Conservation (phyloP, 176 grass and related monocot species). For the Musa schizocarpa region DNA sequence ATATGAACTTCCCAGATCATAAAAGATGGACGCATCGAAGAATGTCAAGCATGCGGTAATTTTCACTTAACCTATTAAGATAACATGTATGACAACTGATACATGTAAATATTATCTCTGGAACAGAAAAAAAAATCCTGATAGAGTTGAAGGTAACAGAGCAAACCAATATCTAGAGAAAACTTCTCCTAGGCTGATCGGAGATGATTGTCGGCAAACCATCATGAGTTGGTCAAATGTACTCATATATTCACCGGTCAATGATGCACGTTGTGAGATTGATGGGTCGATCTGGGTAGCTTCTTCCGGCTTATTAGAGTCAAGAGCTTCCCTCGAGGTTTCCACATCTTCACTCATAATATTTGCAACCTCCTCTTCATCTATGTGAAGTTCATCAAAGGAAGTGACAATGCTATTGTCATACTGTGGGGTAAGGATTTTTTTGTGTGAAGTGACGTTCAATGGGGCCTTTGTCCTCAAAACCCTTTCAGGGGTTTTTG, state of each 20-base stretch:
- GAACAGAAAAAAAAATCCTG: conserved; percentile 22
- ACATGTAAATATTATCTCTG: background rate
- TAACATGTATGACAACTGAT: too few relatives aligned
- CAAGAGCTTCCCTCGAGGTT: background rate
- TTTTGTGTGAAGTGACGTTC: conserved; percentile 7
- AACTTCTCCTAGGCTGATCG: conserved; percentile 52
- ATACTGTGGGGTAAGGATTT: conserved; percentile 18
- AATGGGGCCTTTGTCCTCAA: conserved; percentile 12
- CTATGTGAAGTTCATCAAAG: conserved; percentile 50
- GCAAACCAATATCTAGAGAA: conserved; percentile 71
- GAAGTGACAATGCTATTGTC: conserved; percentile 24
- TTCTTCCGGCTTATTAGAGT: background rate
- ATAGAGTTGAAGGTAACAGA: conserved; percentile 17
- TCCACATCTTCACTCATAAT: conserved; percentile 10
- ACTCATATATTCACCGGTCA: conserved; percentile 38
- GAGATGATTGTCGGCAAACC: conserved; percentile 58
- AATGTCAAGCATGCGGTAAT: too few relatives aligned
- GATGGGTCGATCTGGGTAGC: conserved; percentile 5
- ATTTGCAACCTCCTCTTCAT: conserved; percentile 22
- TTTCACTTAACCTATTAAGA: too few relatives aligned
- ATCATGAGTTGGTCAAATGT: conserved; percentile 70
- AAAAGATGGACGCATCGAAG: too few relatives aligned
- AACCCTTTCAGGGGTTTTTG: conserved; percentile 40
- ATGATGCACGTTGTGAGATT: conserved; percentile 26
- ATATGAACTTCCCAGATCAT: too few relatives aligned